phyloP scores from a whole-genome alignment of 2,329 filamentous ascomycete species.

The Diplocarpon rosae region DNA sequence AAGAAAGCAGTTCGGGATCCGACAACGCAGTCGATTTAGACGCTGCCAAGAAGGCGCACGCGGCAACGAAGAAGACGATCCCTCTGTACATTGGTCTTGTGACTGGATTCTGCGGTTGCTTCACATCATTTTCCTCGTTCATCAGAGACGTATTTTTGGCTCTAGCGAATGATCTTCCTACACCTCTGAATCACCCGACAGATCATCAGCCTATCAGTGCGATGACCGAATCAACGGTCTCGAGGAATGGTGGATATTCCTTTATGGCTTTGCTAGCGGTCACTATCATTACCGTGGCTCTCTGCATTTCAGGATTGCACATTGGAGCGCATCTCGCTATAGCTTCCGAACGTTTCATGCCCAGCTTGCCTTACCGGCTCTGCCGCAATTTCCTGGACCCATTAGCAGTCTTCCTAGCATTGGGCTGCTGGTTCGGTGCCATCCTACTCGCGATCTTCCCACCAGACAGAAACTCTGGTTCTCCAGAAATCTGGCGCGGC shows the following conservation, averaged over 20 bases:
- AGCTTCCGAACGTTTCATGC: conserved; percentile 44
- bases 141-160: conserved; percentile 72
- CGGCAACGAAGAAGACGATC: conserved; percentile 68
- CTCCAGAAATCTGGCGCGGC: conserved; percentile 59
- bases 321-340: conserved; percentile 67
- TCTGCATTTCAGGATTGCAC: conserved; percentile 60
- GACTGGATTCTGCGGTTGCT: conserved; percentile 80
- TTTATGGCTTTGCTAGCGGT: conserved; percentile 73
- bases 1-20: conserved; percentile 27
- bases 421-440: conserved; percentile 68
- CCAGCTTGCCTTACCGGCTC: conserved; percentile 46
- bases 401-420: conserved; percentile 50
- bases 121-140: conserved; percentile 84
- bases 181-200: conserved; percentile 33
- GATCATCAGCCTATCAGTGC: conserved; percentile 26
- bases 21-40: conserved; percentile 28
- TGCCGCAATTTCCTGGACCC: conserved; percentile 54
- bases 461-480: conserved; percentile 39
- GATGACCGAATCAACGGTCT: conserved; percentile 29
- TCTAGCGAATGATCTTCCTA: conserved; percentile 60
- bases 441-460: conserved; percentile 62
- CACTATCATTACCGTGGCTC: conserved; percentile 56
- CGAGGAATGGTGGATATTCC: conserved; percentile 63
- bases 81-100: conserved; percentile 80
- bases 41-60: conserved; percentile 44